phyloP scores from a whole-genome alignment of 2,329 filamentous ascomycete species.

The Cercospora beticola region DNA sequence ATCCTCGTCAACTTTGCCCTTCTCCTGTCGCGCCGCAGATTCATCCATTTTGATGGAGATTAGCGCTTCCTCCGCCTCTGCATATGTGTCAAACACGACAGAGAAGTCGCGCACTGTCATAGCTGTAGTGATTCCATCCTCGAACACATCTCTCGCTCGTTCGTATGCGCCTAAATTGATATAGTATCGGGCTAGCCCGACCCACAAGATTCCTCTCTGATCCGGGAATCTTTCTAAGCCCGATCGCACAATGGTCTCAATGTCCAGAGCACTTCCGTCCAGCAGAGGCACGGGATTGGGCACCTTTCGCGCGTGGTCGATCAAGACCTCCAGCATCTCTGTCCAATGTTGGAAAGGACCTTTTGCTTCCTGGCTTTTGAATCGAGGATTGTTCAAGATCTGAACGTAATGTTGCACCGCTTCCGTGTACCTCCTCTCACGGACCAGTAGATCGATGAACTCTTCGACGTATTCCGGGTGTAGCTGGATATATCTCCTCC shows the following conservation, averaged over 20 bases:
- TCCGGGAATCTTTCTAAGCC: constrained; percentile 89
- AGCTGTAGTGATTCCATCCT: constrained; percentile 94
- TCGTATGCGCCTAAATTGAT: constrained; percentile 91
- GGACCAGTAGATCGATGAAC: constrained; percentile 83
- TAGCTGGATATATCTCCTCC: constrained; percentile 94
- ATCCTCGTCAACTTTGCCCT: constrained; percentile 73
- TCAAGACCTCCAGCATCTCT: constrained; percentile 93
- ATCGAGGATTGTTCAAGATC: constrained; percentile 84
- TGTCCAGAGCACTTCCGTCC: constrained; percentile 79
- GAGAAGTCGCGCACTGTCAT: constrained; percentile 99
- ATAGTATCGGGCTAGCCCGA: constrained; percentile 93
- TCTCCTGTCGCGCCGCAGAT: constrained; percentile 75
- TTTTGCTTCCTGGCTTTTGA: constrained; percentile 89
- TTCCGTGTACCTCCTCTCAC: constrained; percentile 82
- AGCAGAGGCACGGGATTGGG: constrained; percentile 74
- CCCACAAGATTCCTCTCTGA: constrained; percentile 92
- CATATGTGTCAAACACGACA: constrained; percentile 92
- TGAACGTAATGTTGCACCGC: constrained; percentile 89
- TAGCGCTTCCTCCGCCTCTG: constrained; percentile 94
- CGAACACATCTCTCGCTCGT: constrained; percentile 86
- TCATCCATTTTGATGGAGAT: constrained; percentile 89
- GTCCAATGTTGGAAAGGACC: constrained; percentile 96
- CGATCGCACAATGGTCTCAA: constrained; percentile 88
- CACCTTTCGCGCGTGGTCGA: constrained; percentile 67
- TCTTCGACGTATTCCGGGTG: constrained; percentile 95